Evolutionary conservation across 345 rosid species (phyloP).

Genomic region (Punica granatum): DNA sequence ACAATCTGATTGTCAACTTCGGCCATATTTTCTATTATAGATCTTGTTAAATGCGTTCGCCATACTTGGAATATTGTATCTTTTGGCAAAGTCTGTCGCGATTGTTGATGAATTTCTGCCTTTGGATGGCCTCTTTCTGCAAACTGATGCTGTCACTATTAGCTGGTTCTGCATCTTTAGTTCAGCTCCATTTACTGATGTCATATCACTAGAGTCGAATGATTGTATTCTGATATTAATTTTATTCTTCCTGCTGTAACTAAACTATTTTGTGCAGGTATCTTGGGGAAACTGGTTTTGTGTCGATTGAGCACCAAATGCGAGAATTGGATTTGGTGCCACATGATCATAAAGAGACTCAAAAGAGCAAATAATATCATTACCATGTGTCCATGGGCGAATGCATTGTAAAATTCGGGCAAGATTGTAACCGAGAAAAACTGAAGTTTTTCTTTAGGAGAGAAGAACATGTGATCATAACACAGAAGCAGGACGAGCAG

Average conservation of each 20-base stretch:
- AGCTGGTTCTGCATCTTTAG: no score
- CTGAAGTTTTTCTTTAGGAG: not conserved
- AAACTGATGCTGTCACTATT: no score
- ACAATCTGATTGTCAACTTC: not conserved
- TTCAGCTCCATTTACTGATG: not conserved
- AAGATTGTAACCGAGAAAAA: not conserved
- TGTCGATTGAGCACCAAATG: conserved; percentile 76
- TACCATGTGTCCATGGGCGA: not conserved
- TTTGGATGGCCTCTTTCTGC: not conserved
- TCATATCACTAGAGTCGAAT: not conserved
- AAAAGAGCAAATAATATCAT: not conserved
- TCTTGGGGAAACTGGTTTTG: conserved; percentile 76
- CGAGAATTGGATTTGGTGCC: conserved; percentile 60
- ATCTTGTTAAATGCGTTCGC: not conserved
- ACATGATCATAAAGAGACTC: not conserved
- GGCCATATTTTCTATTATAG: not conserved
- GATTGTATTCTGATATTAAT: not conserved
- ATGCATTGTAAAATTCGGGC: not conserved
- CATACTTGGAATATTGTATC: not conserved
- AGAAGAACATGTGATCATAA: not conserved
- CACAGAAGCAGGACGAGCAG: not conserved
- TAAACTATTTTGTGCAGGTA: conserved; percentile 47
- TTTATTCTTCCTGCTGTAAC: not conserved
- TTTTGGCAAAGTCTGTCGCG: not conserved
- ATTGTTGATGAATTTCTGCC: not conserved